phyloP scores from a whole-genome alignment of 2,329 filamentous ascomycete species.

The Samsoniella hepiali region DNA sequence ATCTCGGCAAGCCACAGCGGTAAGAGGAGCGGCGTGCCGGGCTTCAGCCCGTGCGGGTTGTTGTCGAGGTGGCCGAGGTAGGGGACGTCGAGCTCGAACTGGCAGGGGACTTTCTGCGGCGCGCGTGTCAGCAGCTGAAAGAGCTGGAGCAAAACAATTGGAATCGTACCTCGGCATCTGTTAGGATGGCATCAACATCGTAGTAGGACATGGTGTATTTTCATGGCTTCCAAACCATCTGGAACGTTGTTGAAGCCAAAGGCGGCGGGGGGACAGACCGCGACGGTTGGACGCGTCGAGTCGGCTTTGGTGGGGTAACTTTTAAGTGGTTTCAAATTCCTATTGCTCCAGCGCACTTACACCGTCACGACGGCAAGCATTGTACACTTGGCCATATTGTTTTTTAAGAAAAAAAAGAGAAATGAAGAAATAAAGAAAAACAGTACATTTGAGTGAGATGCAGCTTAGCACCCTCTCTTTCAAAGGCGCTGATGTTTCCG shows the following conservation, averaged over 20 bases:
- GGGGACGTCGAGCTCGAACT: slow-evolving; percentile 85
- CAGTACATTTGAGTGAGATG: no score
- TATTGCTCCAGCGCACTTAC: no score
- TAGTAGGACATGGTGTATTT: slow-evolving; percentile 65
- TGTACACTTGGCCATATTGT: no score
- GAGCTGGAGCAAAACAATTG: not conserved
- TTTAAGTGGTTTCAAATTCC: not conserved
- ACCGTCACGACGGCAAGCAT: no score
- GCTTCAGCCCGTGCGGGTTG: slow-evolving; percentile 67
- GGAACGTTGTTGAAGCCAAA: not conserved
- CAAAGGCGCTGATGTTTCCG: no score
- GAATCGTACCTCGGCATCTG: slow-evolving; percentile 68
- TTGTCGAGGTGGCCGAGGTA: slow-evolving; percentile 87
- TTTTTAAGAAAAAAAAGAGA: no score
- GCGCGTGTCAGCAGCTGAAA: not conserved
- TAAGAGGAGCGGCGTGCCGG: slow-evolving; percentile 74
- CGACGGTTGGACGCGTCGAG: slow-evolving; percentile 7
- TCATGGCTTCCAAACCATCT: slow-evolving; percentile 4
- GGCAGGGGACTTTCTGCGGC: slow-evolving; percentile 85
- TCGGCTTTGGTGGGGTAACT: not conserved
- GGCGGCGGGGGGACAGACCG: slow-evolving; percentile 3
- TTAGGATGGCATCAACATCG: slow-evolving; percentile 79
- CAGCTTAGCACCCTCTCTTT: no score
- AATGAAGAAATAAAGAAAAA: no score
- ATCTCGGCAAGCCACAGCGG: slow-evolving; percentile 95